Conservation (phyloP, 495 filamentous ascomycete genomes). For the Trichocladium antarcticum region DNA sequence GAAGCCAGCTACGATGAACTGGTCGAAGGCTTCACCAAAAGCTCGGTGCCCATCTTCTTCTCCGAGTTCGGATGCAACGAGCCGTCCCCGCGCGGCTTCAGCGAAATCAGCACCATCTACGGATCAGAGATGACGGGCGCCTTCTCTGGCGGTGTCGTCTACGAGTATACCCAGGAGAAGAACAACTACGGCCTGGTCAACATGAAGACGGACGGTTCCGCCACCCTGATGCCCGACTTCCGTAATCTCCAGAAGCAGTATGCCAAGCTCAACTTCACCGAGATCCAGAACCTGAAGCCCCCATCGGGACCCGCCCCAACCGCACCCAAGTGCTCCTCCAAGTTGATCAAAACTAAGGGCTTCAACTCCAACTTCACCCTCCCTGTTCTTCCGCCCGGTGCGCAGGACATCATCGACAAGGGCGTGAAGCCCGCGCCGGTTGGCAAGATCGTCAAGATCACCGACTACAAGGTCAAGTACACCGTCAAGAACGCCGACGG, state of each 20-base stretch:
- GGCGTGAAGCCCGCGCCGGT: constrained; percentile 35
- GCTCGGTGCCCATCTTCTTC: constrained; percentile 83
- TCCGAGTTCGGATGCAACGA: constrained; percentile 94
- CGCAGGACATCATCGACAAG: constrained; percentile 43
- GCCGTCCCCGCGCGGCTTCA: constrained; percentile 65
- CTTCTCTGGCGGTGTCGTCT: constrained; percentile 81
- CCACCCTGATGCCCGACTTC: constrained; percentile 59
- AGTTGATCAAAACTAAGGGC: constrained; percentile 48
- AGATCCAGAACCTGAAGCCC: constrained; percentile 47
- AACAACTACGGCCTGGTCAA: constrained; percentile 68
- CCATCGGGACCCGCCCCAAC: constrained; percentile 39
- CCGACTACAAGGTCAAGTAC: constrained; percentile 32
- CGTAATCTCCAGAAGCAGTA: constrained; percentile 64
- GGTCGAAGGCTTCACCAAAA: constrained; percentile 55
- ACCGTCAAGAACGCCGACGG: constrained; percentile 33
- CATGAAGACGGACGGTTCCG: constrained; percentile 52
- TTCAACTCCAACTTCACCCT: constrained; percentile 72
- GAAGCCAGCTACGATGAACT: constrained; percentile 62
- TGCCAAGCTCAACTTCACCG: constrained; percentile 56
- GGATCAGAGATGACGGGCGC: constrained; percentile 62
- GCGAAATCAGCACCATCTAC: constrained; percentile 73
- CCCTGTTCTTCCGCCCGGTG: constrained; percentile 41
- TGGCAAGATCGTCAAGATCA: constrained; percentile 34
- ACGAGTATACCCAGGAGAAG: constrained; percentile 69
- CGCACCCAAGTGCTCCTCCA: constrained; percentile 47